phyloP scores from a whole-genome alignment of 345 rosid genomes.

The Cardamine resedifolia region DNA sequence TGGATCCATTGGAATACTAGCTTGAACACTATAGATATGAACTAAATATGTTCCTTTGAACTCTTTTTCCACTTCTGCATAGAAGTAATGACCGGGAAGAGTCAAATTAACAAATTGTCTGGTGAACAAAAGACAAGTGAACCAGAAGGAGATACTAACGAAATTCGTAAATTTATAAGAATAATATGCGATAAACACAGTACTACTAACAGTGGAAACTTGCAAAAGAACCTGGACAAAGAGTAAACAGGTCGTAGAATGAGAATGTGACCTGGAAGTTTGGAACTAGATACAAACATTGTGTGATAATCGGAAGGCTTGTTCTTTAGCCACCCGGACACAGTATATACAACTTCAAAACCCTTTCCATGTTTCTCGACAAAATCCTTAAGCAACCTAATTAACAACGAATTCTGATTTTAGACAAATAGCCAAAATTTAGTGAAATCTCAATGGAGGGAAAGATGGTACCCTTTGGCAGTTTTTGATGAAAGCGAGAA shows the following conservation, averaged over 20 bases:
- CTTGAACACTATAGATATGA: slow-evolving; percentile 87
- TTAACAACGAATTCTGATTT: not conserved
- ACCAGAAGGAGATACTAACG: not conserved
- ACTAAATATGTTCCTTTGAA: slow-evolving; percentile 62
- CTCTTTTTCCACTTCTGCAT: slow-evolving; percentile 76
- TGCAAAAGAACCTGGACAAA: not conserved
- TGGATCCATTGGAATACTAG: slow-evolving; percentile 76
- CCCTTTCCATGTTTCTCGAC: slow-evolving; percentile 56
- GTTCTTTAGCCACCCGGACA: slow-evolving; percentile 83
- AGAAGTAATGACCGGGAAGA: slow-evolving; percentile 16
- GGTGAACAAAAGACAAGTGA: not conserved
- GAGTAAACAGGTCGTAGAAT: not conserved
- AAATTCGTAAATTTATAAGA: not conserved
- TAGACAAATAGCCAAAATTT: slow-evolving; percentile 5
- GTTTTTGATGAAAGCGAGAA: slow-evolving; percentile 68
- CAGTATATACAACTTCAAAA: slow-evolving; percentile 65
- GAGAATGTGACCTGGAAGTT: slow-evolving; percentile 65
- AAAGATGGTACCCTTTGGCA: slow-evolving; percentile 63
- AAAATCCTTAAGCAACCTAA: slow-evolving; percentile 82
- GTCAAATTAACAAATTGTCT: not conserved
- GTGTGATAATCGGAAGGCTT: slow-evolving; percentile 57
- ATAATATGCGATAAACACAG: not conserved
- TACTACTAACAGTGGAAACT: slow-evolving; percentile 1
- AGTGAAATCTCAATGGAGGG: not conserved
- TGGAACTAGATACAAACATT: slow-evolving; percentile 63